Evolutionary conservation across 768 basidiomycete genomes (phyloP).

Genomic region (Chalciporus sphaerocephalus): DNA sequence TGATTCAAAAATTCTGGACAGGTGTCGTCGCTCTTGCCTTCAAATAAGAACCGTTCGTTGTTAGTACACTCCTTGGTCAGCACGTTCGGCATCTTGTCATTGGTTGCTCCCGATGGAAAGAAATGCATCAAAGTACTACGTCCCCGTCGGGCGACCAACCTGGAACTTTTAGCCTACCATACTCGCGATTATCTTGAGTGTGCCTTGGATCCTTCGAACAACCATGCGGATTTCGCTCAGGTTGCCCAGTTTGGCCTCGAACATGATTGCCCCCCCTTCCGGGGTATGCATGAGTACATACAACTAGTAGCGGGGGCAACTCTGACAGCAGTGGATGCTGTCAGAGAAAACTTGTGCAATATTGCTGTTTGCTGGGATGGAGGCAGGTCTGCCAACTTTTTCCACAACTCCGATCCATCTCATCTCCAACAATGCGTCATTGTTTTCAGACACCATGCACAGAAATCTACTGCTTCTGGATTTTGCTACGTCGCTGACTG

Average conservation of each 20-base stretch:
- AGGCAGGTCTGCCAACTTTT: slow-evolving; percentile 52
- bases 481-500: slow-evolving; percentile 96
- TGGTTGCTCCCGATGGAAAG: slow-evolving; percentile 19
- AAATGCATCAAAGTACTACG: slow-evolving; percentile 43
- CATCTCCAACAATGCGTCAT: neutral
- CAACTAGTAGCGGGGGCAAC: slow-evolving; percentile 71
- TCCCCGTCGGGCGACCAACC: slow-evolving; percentile 49
- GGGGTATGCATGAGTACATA: slow-evolving; percentile 64
- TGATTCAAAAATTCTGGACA: slow-evolving; percentile 13
- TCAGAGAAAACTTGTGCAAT: slow-evolving; percentile 49
- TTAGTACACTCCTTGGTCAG: slow-evolving; percentile 62
- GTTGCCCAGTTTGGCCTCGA: slow-evolving; percentile 52
- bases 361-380: slow-evolving; percentile 89
- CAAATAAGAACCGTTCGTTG: slow-evolving; percentile 60
- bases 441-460: slow-evolving; percentile 69
- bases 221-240: slow-evolving; percentile 20
- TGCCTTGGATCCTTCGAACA: slow-evolving; percentile 38
- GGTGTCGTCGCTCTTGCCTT: slow-evolving; percentile 58
- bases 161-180: slow-evolving; percentile 66
- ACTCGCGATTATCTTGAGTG: slow-evolving; percentile 65
- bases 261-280: slow-evolving; percentile 79
- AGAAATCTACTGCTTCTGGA: slow-evolving; percentile 73
- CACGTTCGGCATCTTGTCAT: slow-evolving; percentile 46
- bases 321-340: slow-evolving; percentile 62
- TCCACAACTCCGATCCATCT: neutral